Evolutionary conservation across 1,284 basidiomycete species (phyloP), one percentile per base, ranked within the genome.

Genomic region (Xanthoconium separans): DNA sequence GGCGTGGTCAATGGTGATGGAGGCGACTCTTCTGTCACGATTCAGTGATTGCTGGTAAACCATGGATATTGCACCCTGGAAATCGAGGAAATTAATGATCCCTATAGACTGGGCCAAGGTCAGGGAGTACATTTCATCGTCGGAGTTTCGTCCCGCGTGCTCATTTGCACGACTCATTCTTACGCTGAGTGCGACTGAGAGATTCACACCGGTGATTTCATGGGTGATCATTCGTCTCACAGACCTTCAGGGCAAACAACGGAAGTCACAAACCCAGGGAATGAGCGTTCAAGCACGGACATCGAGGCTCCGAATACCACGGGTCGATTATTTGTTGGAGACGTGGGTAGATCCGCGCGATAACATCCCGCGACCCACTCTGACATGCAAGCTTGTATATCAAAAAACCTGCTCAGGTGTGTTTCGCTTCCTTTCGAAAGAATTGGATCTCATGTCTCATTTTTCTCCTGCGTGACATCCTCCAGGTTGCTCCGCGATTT

Each of bases 381-480:
- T 27, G 27, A 44, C 61, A 61, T 37, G 65, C 64, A 49, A 71
- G 63, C 63, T 65, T 61, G 68, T 64, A 58, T 69, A 74, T 64
- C 66, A 69, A 47, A 69, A 47, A 67, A 55, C 60, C 57, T 34
- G 65, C 63, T 51, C 68, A 73, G 69, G 73, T 73, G 39, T 50
- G 69, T 62, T 42, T 47, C 53, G 51, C 55, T 57, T 52, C 54
- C 45, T 47, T 55, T 57, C 41, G 45, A 58, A 61, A 40, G 58
- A 56, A 57, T 55, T 50, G 54, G 47, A 58, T 46, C 51, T 48
- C 50, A 45, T 50, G 49, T 34, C 20, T 27, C 30, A 77, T 77
- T 56, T 64, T 77, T 49, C 69, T 79, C 27, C 70, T 79, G 15
- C 68, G 75, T 37, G 76, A 75, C 53, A 72, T 80, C 22, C 76